Conservation (phyloP, 2,329 filamentous ascomycete species). For the Orbilia oligospora region DNA sequence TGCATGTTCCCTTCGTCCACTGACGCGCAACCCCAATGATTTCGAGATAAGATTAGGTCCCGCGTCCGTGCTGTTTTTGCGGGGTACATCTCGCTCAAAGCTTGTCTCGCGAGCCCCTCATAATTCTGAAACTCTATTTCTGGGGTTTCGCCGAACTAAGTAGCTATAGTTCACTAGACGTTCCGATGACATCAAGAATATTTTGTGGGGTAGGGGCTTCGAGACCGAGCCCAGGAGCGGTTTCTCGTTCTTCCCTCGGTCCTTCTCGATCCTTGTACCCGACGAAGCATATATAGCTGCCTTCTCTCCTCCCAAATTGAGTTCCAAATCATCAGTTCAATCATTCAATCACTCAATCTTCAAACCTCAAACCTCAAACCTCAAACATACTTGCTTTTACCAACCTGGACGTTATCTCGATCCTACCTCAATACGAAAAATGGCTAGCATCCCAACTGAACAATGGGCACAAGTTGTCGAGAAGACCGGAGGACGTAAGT, state of each 20-base stretch:
- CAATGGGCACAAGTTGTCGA: conserved; percentile 96
- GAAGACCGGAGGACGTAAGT: conserved; percentile 78
- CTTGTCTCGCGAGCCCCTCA: conserved; percentile 16
- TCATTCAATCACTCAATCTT: conserved; percentile 11
- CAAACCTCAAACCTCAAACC: background rate
- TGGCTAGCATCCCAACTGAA: conserved; percentile 75
- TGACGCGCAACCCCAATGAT: conserved; percentile 31
- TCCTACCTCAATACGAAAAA: conserved; percentile 50
- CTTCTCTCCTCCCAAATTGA: background rate
- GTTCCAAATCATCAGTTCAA: conserved; percentile 19
- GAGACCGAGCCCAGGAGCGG: conserved; percentile 17
- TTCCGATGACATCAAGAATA: conserved; percentile 22
- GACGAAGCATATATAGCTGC: conserved; percentile 40
- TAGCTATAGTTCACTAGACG: background rate
- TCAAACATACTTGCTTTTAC: background rate
- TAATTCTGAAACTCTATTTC: conserved; percentile 22
- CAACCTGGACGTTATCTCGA: conserved; percentile 41
- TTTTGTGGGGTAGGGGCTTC: conserved; percentile 16
- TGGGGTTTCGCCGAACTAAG: conserved; percentile 41
- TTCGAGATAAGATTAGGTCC: conserved; percentile 30
- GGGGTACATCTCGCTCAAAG: conserved; percentile 21
- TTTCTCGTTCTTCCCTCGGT: conserved; percentile 40
- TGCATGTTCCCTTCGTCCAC: conserved; percentile 54
- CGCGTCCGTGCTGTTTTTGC: conserved; percentile 14
- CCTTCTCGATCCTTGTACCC: conserved; percentile 46